A percentile compares a stretch with the other conserved stretches of the same genome.
Conservation (phyloP, 2,329 filamentous ascomycete genomes). For the Aotearoamyces nothofagi region DNA sequence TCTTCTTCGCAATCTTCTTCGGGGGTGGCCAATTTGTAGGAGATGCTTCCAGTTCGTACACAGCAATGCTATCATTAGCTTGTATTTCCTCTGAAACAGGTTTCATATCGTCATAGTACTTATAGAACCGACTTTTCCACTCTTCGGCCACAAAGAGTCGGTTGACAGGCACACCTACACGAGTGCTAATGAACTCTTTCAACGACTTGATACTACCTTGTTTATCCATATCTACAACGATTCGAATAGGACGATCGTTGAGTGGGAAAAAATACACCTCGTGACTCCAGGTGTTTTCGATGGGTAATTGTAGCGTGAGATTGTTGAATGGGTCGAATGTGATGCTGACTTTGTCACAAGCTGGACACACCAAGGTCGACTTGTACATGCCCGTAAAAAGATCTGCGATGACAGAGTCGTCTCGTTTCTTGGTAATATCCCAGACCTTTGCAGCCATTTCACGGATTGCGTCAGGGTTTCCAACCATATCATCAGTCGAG, state of each 20-base stretch:
- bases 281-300: constrained; percentile 69
- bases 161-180: constrained; percentile 46
- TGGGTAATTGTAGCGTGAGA: constrained; percentile 75
- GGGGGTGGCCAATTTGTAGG: constrained; percentile 64
- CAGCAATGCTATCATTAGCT: constrained; percentile 43
- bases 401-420: constrained; percentile 90
- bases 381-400: constrained; percentile 98
- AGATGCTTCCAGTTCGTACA: constrained; percentile 63
- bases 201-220: constrained; percentile 52
- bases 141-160: constrained; percentile 71
- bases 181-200: constrained; percentile 55
- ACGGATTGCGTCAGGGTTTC: constrained; percentile 63
- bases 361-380: constrained; percentile 85
- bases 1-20: constrained; percentile 23
- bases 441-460: constrained; percentile 80
- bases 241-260: constrained; percentile 50
- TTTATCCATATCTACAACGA: constrained; percentile 70
- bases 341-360: constrained; percentile 89
- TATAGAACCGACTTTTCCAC: constrained; percentile 75
- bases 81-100: constrained; percentile 59
- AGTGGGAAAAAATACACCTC: constrained; percentile 66
- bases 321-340: constrained; percentile 98
- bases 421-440: constrained; percentile 80
- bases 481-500: constrained; percentile 90
- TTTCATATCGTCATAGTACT: constrained; percentile 58